Base-by-base conservation (phyloP, 2,329 filamentous ascomycete species). In the Chrysoporthe deuterocubensis region DNA sequence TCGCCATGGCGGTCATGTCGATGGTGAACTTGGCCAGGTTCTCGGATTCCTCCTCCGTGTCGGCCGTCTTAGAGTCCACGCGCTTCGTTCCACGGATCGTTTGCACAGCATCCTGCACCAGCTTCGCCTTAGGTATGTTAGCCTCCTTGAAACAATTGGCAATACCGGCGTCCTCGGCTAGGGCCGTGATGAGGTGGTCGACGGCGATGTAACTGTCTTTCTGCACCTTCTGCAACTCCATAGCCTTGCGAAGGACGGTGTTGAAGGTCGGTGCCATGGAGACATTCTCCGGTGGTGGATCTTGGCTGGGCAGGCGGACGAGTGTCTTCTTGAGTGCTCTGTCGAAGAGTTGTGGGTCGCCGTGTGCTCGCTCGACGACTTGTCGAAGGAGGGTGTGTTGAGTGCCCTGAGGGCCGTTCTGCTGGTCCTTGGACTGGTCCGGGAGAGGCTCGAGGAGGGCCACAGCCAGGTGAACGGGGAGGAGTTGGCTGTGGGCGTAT, bases 21-120 rank as follows among this genome's bases (percentile, higher is more conserved):
- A 98, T 96, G 67, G 96, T 98, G 81, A 97, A 99, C 76, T 98
- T 99, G 83, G 94, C 93, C 69, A 99, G 84, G 77, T 97, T 97
- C 81, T 99, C 96, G 75, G 94, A 92, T 75, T 97, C 95, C 75
- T 92, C 86, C 80, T 98, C 96, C 0, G 91, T 90, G 80, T 99
- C 96, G 66, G 96, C 96, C 4, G 93, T 97, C 83, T 97, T 97
- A 69, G 93, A 97, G 80, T 99, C 96, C 54, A 99, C 94, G 71
- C 95, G 87, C 82, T 90, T 93, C 54, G 94, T 98, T 70, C 96
- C 96, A 71, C 96, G 91, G 74, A 99, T 97, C 68, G 93, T 89
- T 75, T 93, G 88, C 52, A 99, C 89, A n/a, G 96, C 95, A 72
- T 92, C 90, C 77, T 97, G 93, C 70, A 99, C 86, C 48, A 97